These are phyloP conservation scores for Incumbomyces delicatus DNA, from an alignment of 2,329 filamentous ascomycete genomes.

Conservation along the genomic window DNA sequence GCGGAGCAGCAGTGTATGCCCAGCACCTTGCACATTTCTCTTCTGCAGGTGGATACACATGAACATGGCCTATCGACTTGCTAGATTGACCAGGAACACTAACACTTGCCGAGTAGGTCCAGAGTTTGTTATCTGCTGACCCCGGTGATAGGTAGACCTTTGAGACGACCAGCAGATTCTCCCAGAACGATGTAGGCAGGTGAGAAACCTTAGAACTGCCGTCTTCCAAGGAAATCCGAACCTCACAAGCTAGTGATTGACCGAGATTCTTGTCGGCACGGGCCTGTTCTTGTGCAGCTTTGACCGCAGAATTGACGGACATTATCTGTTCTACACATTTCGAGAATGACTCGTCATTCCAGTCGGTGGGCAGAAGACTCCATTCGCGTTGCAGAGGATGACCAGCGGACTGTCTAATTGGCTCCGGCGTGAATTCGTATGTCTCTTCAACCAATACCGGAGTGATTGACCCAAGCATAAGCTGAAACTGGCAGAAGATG, in stretches of 20 bases:
- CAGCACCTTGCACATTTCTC: constrained; percentile 28
- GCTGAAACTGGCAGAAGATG: constrained; percentile 62
- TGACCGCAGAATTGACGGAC: constrained; percentile 56
- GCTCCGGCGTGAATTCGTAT: constrained; percentile 64
- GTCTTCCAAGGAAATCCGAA: constrained; percentile 29
- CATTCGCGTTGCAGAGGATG: constrained; percentile 36
- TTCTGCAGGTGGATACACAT: not conserved
- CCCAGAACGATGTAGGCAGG: not conserved
- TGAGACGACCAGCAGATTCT: constrained; percentile 4
- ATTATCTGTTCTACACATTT: constrained; percentile 23
- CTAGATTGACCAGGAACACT: not conserved
- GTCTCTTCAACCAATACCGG: constrained; percentile 81
- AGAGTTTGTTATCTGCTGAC: not conserved
- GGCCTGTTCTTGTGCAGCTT: constrained; percentile 60
- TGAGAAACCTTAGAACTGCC: not conserved
- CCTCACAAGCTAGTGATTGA: constrained; percentile 68
- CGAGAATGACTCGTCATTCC: constrained; percentile 12
- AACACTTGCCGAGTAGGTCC: not conserved
- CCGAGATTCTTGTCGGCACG: constrained; percentile 63
- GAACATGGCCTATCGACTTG: constrained; percentile 10
- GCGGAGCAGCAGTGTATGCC: constrained; percentile 28
- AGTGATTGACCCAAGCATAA: constrained; percentile 71
- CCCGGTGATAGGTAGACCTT: not conserved
- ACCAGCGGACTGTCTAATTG: constrained; percentile 45
- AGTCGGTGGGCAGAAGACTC: constrained; percentile 25